Evolutionary conservation across 768 basidiomycete genomes (phyloP), one percentile per base, ranked within the genome.

Genomic region (Filobasidium floriforme): DNA sequence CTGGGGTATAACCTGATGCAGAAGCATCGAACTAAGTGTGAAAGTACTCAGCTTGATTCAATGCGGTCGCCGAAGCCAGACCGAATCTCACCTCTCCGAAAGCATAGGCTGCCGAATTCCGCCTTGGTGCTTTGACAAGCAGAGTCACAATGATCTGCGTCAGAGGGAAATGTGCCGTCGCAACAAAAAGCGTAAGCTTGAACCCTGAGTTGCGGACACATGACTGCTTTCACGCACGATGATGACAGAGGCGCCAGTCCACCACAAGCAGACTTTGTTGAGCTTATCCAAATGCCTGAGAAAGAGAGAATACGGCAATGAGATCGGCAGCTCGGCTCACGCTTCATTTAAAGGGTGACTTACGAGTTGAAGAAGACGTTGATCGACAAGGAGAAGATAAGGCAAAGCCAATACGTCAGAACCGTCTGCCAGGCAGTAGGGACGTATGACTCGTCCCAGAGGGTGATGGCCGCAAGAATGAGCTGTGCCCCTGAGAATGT

Each of bases 401-500:
- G 81, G 22, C 87, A 81, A 0, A 78, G 86, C 55, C 86, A 76
- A 70, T 86, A 87, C 22, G 85, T 82, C 41, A 87, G 70, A 54
- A 86, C 84, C 82, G 65, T 40, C 73, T 87, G 83, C 84, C 85
- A 87, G 0, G 84, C 74, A 3, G 83, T 82, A 0, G 82, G 82
- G 0, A 83, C 80, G 83, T 85, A 87, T 11, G 84, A 80, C 0
- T 85, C 84, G 61, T 84, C 80, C 66, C 81, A 87, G 37, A 87
- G 84, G 0, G 82, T 81, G 0, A 79, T 82, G 2, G 85, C 86
- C 3, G 86, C 85, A 1, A 87, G 81, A 24, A 86, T 69, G 18
- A 87, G 77, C 63, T 87, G 85, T 7, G 83, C 82, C 9, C 85
- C 85, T 51, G 85, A 86, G 71, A 88, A 88, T 3, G 83, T 85